Base-by-base conservation (phyloP, 768 basidiomycete species). In the Suillus tomentosus region DNA sequence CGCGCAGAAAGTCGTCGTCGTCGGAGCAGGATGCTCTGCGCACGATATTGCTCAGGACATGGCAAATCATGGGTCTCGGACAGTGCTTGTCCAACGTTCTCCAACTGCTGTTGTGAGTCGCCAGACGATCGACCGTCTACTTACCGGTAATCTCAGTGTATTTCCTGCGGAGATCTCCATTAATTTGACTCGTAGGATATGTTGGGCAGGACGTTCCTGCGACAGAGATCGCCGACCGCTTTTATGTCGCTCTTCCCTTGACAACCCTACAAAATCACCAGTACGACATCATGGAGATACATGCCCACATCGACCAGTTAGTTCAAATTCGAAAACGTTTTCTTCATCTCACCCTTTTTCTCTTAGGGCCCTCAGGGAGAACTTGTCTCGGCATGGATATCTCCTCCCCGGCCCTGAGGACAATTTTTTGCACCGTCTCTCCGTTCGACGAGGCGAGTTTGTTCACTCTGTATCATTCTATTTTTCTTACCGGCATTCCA, bases 21-120 rank as follows among this genome's bases (percentile, higher is more conserved):
- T 66, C n/a, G 65, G 64, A 6, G 64, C 43, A n/a, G 65, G 65
- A n/a, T 66, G 65, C 31, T 66, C 65, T 19, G 65, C 64, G 13
- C 65, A 66, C 17, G 65, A 66, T 40, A 66, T 66, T 34, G 58
- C 65, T 31, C 65, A 66, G 39, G 65, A 66, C 45, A 39, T 65
- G 51, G 48, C 65, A 15, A 53, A 42, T 31, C 50, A 22, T 9
- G 65, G 64, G 19, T 51, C 51, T 34, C 19, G 10, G 17, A 53
- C 54, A 10, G 53, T 54, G 39, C 64, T 65, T 36, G 50, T 66
- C 8, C 65, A 66, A 34, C 65, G 65, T 22, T 66, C 65, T 8
- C 51, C 65, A 19, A 66, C 65, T 2, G 56, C 65, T 19, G 57
- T 66, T n/a, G 59, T 61, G 22, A 59, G 56, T 36, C 54, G 65